phyloP scores from a whole-genome alignment of 768 basidiomycete species.

The Pleurotus cornucopiae region DNA sequence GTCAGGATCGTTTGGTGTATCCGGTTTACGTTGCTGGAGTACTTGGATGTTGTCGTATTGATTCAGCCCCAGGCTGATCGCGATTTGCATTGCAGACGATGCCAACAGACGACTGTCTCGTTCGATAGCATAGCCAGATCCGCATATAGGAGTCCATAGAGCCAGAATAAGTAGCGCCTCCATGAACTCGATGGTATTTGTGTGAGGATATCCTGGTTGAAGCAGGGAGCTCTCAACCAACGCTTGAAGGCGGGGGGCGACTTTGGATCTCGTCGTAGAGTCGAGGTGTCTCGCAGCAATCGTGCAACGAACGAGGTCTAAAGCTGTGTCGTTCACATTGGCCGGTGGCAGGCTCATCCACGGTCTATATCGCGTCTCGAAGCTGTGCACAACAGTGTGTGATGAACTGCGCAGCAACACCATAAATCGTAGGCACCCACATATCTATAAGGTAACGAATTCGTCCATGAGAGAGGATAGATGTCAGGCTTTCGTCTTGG shows the following conservation, averaged over 20 bases:
- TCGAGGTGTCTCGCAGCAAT: slow-evolving; percentile 42
- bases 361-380: slow-evolving; percentile 39
- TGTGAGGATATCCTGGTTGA: slow-evolving; percentile 33
- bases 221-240: slow-evolving; percentile 35
- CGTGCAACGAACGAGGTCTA: slow-evolving; percentile 42
- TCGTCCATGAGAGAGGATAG: slow-evolving; percentile 29
- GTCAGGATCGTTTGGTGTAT: not conserved
- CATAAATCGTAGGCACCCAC: slow-evolving; percentile 17
- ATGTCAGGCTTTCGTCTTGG: slow-evolving; percentile 14
- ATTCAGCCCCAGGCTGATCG: slow-evolving; percentile 36
- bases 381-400: slow-evolving; percentile 20
- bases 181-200: slow-evolving; percentile 37
- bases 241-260: slow-evolving; percentile 35
- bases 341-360: slow-evolving; percentile 37
- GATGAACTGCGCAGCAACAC: not conserved
- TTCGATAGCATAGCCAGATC: slow-evolving; percentile 18
- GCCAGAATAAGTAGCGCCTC: slow-evolving; percentile 37
- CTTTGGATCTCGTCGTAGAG: slow-evolving; percentile 24
- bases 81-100: slow-evolving; percentile 42
- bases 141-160: slow-evolving; percentile 38
- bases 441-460: slow-evolving; percentile 32
- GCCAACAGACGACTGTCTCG: slow-evolving; percentile 36
- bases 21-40: not conserved
- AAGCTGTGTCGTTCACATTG: slow-evolving; percentile 23
- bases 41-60: not conserved